Conservation (phyloP, 2,329 filamentous ascomycete genomes). For the Lojkania enalia region DNA sequence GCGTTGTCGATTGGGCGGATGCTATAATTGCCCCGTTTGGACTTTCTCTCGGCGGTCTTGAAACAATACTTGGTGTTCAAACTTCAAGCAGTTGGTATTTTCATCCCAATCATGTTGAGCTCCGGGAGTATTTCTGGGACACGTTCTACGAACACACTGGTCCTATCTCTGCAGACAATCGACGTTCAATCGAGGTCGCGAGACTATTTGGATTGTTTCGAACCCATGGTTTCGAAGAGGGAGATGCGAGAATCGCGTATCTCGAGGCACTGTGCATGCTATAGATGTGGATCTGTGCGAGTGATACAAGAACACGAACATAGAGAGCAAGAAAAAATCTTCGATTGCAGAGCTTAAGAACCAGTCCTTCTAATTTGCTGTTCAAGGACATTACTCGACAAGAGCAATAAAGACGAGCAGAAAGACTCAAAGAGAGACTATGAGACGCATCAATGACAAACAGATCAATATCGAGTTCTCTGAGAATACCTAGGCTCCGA, state of each 20-base stretch:
- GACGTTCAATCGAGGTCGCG: constrained; percentile 16
- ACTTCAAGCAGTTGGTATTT: constrained; percentile 13
- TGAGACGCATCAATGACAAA: constrained; percentile 4
- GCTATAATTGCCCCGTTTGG: constrained; percentile 19
- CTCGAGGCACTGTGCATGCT: constrained; percentile 16
- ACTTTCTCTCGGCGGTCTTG: constrained; percentile 14
- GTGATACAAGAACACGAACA: neutral
- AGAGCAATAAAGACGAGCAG: neutral
- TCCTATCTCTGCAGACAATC: constrained; percentile 11
- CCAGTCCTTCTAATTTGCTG: too few relatives aligned
- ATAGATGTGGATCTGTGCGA: constrained; percentile 5
- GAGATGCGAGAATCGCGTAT: constrained; percentile 15
- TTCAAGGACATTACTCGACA: too few relatives aligned
- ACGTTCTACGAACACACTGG: constrained; percentile 16
- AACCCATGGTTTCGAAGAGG: constrained; percentile 15
- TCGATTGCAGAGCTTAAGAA: too few relatives aligned
- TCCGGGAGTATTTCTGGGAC: constrained; percentile 15
- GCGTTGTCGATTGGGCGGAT: constrained; percentile 18
- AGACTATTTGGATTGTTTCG: constrained; percentile 17
- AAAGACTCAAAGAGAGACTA: constrained; percentile 1
- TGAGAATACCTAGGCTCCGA: constrained; percentile 9
- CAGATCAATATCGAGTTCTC: constrained; percentile 6
- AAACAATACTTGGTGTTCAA: constrained; percentile 15
- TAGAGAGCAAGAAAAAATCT: too few relatives aligned
- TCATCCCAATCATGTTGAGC: constrained; percentile 15